phyloP scores from a whole-genome alignment of 2,329 filamentous ascomycete genomes.

The Aspergillus oerlinghausenensis region DNA sequence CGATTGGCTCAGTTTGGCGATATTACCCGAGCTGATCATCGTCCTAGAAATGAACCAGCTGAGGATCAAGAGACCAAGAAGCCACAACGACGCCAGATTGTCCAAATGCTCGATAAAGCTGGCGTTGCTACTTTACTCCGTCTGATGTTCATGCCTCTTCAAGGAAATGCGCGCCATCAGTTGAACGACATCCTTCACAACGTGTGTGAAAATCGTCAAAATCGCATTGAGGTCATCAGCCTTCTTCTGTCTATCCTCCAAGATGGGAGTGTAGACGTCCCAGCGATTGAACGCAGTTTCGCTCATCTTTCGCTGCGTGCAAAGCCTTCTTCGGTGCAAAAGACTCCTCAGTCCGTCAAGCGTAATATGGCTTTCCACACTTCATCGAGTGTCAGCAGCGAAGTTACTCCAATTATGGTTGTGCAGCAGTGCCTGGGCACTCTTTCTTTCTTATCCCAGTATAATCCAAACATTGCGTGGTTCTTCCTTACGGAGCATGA shows the following conservation, averaged over 20 bases:
- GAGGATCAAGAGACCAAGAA: conserved; percentile 55
- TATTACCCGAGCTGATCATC: conserved; percentile 35
- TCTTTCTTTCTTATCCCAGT: conserved; percentile 74
- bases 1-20: conserved; percentile 52
- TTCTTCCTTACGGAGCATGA: conserved; percentile 97
- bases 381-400: conserved; percentile 60
- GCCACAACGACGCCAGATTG: conserved; percentile 70
- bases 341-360: conserved; percentile 77
- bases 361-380: conserved; percentile 63
- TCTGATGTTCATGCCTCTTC: conserved; percentile 96
- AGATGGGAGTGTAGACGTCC: conserved; percentile 89
- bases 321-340: conserved; percentile 70
- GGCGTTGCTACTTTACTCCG: conserved; percentile 93
- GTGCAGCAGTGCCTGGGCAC: conserved; percentile 91
- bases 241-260: conserved; percentile 89
- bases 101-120: conserved; percentile 95
- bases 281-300: conserved; percentile 92
- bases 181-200: conserved; percentile 85
- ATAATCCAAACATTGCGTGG: conserved; percentile 80
- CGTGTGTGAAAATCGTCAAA: conserved; percentile 94
- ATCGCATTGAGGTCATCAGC: conserved; percentile 87
- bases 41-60: conserved; percentile 30
- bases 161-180: conserved; percentile 76
- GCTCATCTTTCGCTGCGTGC: conserved; percentile 87
- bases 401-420: conserved; percentile 89